phyloP scores from a whole-genome alignment of 116 monocot species.

The Iris pallida region DNA sequence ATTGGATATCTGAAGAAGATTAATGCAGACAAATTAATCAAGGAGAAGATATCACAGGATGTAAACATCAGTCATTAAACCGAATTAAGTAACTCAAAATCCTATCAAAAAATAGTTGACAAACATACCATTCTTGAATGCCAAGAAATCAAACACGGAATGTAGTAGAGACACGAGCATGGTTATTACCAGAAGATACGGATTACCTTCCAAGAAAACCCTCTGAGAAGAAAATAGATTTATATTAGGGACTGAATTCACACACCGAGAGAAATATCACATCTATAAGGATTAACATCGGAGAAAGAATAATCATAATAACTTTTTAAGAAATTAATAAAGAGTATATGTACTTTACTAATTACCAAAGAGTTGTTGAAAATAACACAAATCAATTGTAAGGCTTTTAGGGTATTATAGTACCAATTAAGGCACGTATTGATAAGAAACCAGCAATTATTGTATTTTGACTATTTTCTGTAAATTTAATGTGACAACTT shows the following conservation, averaged over 20 bases:
- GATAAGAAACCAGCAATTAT: too few species aligned
- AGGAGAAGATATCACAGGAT: background rate
- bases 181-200: conserved; percentile 72
- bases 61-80: background rate
- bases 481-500: too few species aligned
- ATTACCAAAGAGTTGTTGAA: too few species aligned
- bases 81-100: background rate
- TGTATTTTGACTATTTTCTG: too few species aligned
- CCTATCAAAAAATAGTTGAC: background rate
- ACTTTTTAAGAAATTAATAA: too few species aligned
- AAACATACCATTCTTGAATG: conserved; percentile 91
- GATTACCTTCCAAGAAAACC: conserved; percentile 96
- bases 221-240: conserved; percentile 42
- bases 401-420: too few species aligned
- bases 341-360: too few species aligned
- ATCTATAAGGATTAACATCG: background rate
- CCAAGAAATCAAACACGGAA: conserved; percentile 82
- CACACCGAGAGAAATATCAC: background rate
- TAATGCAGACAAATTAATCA: background rate
- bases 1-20: conserved; percentile 81
- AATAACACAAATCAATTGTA: too few species aligned
- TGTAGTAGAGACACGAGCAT: conserved; percentile 83
- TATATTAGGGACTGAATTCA: conserved; percentile 3
- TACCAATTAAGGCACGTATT: too few species aligned
- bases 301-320: background rate